Evolutionary conservation across 371 early-diverging fungal genomes (phyloP), one percentile per base, ranked within the genome.

Genomic region (Umbelopsis sp.): DNA sequence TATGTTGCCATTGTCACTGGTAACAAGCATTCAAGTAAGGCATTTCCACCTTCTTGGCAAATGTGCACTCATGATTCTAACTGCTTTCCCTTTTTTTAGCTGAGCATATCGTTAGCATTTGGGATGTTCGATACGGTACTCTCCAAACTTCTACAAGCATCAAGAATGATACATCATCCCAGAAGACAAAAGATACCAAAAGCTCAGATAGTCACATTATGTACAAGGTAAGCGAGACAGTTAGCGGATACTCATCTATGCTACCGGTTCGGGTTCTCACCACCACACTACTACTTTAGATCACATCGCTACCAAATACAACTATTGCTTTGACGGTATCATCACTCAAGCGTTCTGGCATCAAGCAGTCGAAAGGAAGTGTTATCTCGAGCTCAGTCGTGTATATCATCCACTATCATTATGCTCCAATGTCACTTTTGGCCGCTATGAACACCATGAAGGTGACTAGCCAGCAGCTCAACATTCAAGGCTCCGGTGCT

Each of bases 61-160:
- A 9, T 65, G 18, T 48, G 48, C 48, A 48, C 2, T 12, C 48
- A 20, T 48, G 0, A n/a, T 7, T 5, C 0, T 29, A 29, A 29
- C 1, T 29, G 29, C 29, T 4, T 29, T n/a, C 1, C 1, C 7
- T 16, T 16, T 48, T n/a, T 48, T 1, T 20, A 48, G 65, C 75
- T 12, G 87, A 88, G 44, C 86, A 87, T 65, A 80, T 87, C 2
- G 67, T 92, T 32, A 88, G 89, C 18, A 82, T 92, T 24, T 92
- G 92, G 92, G 92, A 92, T 69, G 80, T 83, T 51, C 78, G 80
- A 50, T 92, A 89, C 62, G 91, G 91, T 63, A 90, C 92, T 0
- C 77, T 90, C 3, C 92, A 91, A 69, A 81, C 88, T 18, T 35
- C 35, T 29, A 57, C 29, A 11, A 11, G 4, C 16, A 35, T 57